Evolutionary conservation across 164 flowering plant species (phyloP), one percentile per base, ranked within the genome.

Genomic region (Liriodendron chinense): DNA sequence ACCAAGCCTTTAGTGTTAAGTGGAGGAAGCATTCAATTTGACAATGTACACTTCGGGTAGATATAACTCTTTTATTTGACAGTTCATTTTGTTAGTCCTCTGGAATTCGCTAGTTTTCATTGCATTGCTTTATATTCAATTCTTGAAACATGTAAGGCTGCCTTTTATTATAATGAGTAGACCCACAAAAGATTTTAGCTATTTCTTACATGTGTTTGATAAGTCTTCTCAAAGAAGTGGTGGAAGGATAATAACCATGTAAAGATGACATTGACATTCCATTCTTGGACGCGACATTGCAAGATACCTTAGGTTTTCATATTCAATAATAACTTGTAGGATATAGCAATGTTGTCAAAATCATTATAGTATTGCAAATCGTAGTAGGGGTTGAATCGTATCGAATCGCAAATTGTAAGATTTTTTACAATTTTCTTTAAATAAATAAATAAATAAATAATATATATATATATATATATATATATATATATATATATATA

Each of bases 1-100:
- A 86, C 94, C 72, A 87, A 87, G 76, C 96, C 94, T 78, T 81
- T 96, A 71, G 74, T 79, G 68, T 78, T 94, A 69, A 77, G 75
- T 75, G 97, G 96, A 67, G 99, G 99, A 25, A 83, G 86, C 85
- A 90, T 96, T 82, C 81, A 89, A 80, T 92, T 94, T 84, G 92
- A 90, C 7, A 82, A 92, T 79, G 97, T 96, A 57, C 92, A 92
- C 78, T 96, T 96, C 80, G 93, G 99, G 99, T 96, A 82, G 59
- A 18, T 80, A 28, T 18, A 63, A 66, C 65, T 68, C 12, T 76
- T 53, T 53, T 53, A 53, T 53, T 53, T 53, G 13, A 12, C 16
- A 12, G 12, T 53, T 12, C 59, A 53, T 53, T 12, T 53, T 53
- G 13, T 53, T 53, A 12, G 59, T 12, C 59, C 59, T 53, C 18